These are phyloP conservation scores for Schizosaccharomyces lindneri DNA, from an alignment of 805 yeast species.

Conservation along the genomic window DNA sequence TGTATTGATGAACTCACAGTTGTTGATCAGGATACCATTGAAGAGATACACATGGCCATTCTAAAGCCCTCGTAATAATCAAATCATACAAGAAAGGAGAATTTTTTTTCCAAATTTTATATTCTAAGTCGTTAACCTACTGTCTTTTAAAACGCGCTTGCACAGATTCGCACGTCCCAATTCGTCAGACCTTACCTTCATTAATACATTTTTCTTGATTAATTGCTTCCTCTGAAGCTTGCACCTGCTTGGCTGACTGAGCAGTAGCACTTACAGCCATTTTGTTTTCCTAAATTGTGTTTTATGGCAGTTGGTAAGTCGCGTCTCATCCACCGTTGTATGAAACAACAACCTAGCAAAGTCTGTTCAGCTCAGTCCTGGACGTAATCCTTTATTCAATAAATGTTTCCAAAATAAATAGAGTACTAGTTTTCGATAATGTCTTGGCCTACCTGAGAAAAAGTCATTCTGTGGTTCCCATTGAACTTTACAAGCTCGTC, in stretches of 20 bases:
- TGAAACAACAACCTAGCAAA: too few relatives aligned
- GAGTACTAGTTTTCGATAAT: too few relatives aligned
- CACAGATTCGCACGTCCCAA: not conserved
- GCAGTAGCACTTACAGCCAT: not conserved
- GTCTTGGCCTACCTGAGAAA: too few relatives aligned
- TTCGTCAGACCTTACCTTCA: slow-evolving; percentile 1
- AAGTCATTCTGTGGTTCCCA: too few relatives aligned
- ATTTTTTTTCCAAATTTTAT: slow-evolving; percentile 38
- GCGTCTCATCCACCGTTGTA: not conserved
- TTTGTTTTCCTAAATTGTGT: not conserved
- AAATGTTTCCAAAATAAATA: too few relatives aligned
- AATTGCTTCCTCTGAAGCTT: not conserved
- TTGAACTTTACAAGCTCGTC: too few relatives aligned
- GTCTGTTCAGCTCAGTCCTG: too few relatives aligned
- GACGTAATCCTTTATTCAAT: too few relatives aligned
- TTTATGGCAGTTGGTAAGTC: not conserved
- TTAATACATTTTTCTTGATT: slow-evolving; percentile 1
- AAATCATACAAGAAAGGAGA: slow-evolving; percentile 30
- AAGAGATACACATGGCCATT: slow-evolving; percentile 39
- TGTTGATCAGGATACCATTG: slow-evolving; percentile 39
- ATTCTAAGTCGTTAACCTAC: slow-evolving; percentile 14
- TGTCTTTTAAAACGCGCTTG: too few relatives aligned
- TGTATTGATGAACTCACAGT: slow-evolving; percentile 3
- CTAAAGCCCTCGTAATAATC: slow-evolving; percentile 24
- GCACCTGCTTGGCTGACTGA: not conserved